Evolutionary conservation across 2,329 filamentous ascomycete species (phyloP).

Genomic region (Alternaria atra): DNA sequence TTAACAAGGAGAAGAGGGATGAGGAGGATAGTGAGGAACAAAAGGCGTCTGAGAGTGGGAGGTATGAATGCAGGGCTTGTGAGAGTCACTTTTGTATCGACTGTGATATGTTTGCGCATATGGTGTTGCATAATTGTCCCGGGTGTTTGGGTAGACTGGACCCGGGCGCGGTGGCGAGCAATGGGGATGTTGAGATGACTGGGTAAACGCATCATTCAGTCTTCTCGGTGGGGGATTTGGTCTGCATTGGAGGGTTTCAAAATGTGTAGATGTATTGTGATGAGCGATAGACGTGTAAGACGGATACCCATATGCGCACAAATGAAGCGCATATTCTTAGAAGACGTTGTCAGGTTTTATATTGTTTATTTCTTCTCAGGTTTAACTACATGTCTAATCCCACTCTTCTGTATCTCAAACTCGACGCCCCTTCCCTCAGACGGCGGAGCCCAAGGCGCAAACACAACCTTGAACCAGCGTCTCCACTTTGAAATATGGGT

Average conservation of each 20-base stretch:
- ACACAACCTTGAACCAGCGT: conserved; percentile 87
- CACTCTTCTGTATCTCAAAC: conserved; percentile 70
- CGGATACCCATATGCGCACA: neutral
- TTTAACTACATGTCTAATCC: conserved; percentile 35
- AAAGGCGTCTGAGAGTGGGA: conserved; percentile 77
- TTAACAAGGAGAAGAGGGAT: conserved; percentile 26
- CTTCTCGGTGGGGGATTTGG: neutral
- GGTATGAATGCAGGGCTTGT: conserved; percentile 92
- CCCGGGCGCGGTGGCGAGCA: conserved; percentile 20
- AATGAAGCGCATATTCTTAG: neutral
- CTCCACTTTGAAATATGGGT: conserved; percentile 67
- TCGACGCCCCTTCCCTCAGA: conserved; percentile 66
- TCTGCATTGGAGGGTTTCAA: neutral
- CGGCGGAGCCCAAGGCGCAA: conserved; percentile 76
- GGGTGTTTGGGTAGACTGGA: conserved; percentile 71
- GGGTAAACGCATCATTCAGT: conserved; percentile 14
- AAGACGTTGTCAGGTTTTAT: neutral
- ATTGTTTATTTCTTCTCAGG: conserved; percentile 5
- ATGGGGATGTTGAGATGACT: conserved; percentile 44
- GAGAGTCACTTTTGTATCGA: conserved; percentile 95
- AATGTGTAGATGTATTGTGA: neutral
- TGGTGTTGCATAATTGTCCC: conserved; percentile 94
- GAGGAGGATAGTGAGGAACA: conserved; percentile 48
- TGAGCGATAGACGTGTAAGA: neutral
- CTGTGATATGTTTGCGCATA: conserved; percentile 94